Evolutionary conservation across 2,329 filamentous ascomycete genomes (phyloP), one percentile per base, ranked within the genome.

Genomic region (Phoma sp.): DNA sequence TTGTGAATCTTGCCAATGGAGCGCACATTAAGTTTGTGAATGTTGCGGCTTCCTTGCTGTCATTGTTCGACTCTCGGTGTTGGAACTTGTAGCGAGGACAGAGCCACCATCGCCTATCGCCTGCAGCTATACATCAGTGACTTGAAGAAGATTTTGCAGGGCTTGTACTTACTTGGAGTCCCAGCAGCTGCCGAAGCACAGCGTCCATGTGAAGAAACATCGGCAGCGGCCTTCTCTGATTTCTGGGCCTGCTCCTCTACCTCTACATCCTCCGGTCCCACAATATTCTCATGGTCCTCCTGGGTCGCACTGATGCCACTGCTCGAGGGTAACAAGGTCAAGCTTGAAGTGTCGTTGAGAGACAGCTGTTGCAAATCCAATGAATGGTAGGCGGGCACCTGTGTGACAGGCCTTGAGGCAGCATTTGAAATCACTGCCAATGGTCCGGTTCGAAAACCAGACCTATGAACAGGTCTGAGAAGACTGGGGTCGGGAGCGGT

Each of bases 81-180:
- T 36, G 21, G 15, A 51, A 46, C 12, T 29, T 41, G 25, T 51
- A 55, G 24, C 46, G 52, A 29, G 52, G 52, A 43, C n/a, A 41
- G 43, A 43, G 43, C 31, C 38, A 55, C 37, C 52, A 37, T 43
- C 46, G 41, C 31, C 29, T 22, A 13, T 55, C 52, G 25, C 27
- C 46, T 51, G 6, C n/a, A 25, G 12, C 24, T 10, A 6, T 17
- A 12, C 6, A 13, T 55, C 9, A 55, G 40, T n/a, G 25, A 37
- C 17, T 2, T 49, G 22, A 7, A 22, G 8, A 3, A 25, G 8
- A n/a, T 12, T 5, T 9, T 13, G 4, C 12, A 15, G 15, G n/a
- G 1, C 12, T 6, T n/a, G 17, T 1, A 45, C 13, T 15, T 46
- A 45, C 41, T 21, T 41, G 9, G 4, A 21, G 12, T 24, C 13